Base-by-base conservation (phyloP, 2,329 filamentous ascomycete genomes). In the Bipolaris victoriae region DNA sequence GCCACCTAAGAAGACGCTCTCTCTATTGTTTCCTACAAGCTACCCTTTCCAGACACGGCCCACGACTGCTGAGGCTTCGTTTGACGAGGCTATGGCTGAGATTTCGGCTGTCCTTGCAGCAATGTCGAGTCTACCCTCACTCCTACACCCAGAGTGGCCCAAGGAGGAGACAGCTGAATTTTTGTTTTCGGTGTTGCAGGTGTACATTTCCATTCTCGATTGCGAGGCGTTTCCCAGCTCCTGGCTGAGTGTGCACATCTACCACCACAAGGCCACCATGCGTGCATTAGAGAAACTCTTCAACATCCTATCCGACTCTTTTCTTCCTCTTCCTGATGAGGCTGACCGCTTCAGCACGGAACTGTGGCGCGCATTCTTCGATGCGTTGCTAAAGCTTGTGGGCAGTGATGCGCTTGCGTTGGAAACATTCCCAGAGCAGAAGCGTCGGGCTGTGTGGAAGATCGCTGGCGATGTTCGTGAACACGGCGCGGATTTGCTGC, bases 351-450 rank as follows among this genome's bases (percentile, higher is more conserved):
- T 98, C 76, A 92, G 96, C 71, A 97, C 92, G 10, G 91, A 96
- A 55, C 80, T 98, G 11, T 99, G 95, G 95, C 93, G 94, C 64
- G 83, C 90, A 31, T 97, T 97, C 79, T 97, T 99, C 73, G 90
- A 88, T 16, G 94, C 92, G 0, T 80, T 99, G 29, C 83, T 99
- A 26, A 92, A 91, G 71, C 87, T 98, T 3, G 91, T 99, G 2
- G 91, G 91, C 5, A 97, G 92, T 69, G 88, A 93, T 35, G 91
- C 90, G 0, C 83, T 99, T 18, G 93, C 95, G 0, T 84, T 99
- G 36, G 95, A 99, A 74, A 97, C 93, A 0, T 98, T 97, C 72
- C 92, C 95, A 0, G 96, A 99, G 75, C 95, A 99, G 78, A 99
- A 98, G 79, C 84, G 95, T 44, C 84, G 95, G 53, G 94, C 95